Base-by-base conservation (phyloP, 1,284 basidiomycete genomes). In the Wallemia mellicola region DNA sequence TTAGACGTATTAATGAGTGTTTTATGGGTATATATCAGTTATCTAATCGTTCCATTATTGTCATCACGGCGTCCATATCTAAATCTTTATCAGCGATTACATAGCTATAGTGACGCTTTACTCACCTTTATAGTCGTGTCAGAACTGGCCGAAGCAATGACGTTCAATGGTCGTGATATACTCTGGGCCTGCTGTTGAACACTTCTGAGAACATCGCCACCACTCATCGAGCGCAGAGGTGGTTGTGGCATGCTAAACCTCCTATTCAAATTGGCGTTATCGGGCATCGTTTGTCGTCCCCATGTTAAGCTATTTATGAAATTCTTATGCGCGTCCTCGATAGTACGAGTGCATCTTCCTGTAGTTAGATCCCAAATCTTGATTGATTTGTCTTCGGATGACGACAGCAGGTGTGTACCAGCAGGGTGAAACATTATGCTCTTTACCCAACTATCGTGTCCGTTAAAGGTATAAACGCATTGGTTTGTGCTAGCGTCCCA, bases 321-420 rank as follows among this genome's bases (percentile, higher is more conserved):
- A 48, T 48, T 48, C 38, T n/a, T 48, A n/a, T 48, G 38, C 22
- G 38, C 38, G 22, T 3, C 38, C 5, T 48, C 38, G 9, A 48
- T 48, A 15, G 38, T 48, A 74, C 82, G 83, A 65, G 80, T 80
- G 68, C 83, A 85, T 54, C 77, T 74, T 14, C 89, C 91, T 22
- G 80, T 83, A 63, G 88, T 76, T 61, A 87, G 82, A 68, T 95
- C 89, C 89, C 91, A 95, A 30, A 94, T 83, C 38, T 88, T 80
- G 38, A 94, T 87, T 1, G 80, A 85, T 67, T 80, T 83, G 68
- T 95, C 91, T 70, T 95, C 95, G 65, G 86, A 91, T 26, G 87
- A 91, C 19, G 86, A 91, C 24, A 91, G 83, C 19, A 48, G 19
- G 22, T 48, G 38, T 7, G 38, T 48, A 3, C 38, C 38, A 15